These are phyloP conservation scores for Pyronema domesticum DNA, from an alignment of 495 filamentous ascomycete genomes.

Conservation along the genomic window DNA sequence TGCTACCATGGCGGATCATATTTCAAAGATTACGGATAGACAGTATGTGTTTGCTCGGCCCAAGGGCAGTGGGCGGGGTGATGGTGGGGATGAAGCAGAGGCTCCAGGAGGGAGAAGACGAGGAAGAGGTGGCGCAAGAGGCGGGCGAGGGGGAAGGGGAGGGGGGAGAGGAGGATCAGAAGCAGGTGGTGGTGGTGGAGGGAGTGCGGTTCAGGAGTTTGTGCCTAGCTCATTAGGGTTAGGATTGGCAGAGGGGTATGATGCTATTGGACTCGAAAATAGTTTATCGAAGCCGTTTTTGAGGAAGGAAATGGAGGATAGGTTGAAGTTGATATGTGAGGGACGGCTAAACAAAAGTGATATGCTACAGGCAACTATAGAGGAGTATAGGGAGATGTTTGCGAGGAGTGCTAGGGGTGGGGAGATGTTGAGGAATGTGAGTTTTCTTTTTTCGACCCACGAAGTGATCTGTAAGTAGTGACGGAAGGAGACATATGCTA, in stretches of 20 bases:
- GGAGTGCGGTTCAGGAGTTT: conserved; percentile 56
- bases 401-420: conserved; percentile 56
- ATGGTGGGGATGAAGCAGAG: conserved; percentile 9
- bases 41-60: conserved; percentile 56
- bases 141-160: conserved; percentile 30
- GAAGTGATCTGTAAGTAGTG: no score
- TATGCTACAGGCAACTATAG: conserved; percentile 62
- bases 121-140: conserved; percentile 28
- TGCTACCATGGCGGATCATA: conserved; percentile 97
- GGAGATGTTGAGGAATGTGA: conserved; percentile 53
- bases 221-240: conserved; percentile 81
- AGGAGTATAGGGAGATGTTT: conserved; percentile 72
- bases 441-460: conserved; percentile 14
- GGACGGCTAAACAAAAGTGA: conserved; percentile 54
- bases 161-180: conserved; percentile 31
- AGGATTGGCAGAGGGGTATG: conserved; percentile 82
- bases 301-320: conserved; percentile 73
- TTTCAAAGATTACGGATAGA: conserved; percentile 79
- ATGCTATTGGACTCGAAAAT: conserved; percentile 73
- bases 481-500: no score
- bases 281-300: conserved; percentile 93
- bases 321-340: conserved; percentile 88
- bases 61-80: conserved; percentile 27
- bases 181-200: conserved; percentile 27
- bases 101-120: conserved; percentile 6